Base-by-base conservation (phyloP, 116 monocot genomes). In the Zostera marina region DNA sequence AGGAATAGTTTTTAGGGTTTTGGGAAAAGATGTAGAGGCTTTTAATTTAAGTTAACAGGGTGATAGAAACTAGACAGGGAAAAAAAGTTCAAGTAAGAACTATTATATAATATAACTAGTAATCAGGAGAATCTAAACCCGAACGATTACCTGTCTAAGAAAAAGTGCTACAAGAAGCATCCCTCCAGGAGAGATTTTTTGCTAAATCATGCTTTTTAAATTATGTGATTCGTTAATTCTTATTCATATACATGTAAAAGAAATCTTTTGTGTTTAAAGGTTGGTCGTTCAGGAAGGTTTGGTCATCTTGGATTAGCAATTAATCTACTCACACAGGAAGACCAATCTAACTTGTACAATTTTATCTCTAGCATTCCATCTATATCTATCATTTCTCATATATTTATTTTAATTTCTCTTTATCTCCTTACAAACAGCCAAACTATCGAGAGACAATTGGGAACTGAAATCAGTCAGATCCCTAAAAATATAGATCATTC, bases 251-350 rank as follows among this genome's bases (percentile, higher is more conserved):
- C 20, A 51, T 51, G 9, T 51, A 51, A 51, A 51, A 13, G 7
- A 16, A 51, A 51, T 93, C 12, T 0, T 61, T 17, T 43, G 16
- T 39, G 14, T 4, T 52, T 52, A 11, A 52, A 94, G 88, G 88
- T 94, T 67, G 94, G 94, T 61, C 83, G 88, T 41, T 94, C 94
- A 20, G 94, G 88, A 53, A 70, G 94, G 64, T 94, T 72, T 67
- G 94, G 94, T 2, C 93, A 94, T 63, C 93, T 94, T 68, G 94
- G 88, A 62, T 67, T 94, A 59, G 88, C 94, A 19, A 77, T 94
- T 12, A 94, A 94, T 70, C 66, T 94, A 53, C 82, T 94, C 63
- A 94, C 94, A 4, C 85, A 77, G 42, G 94, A 94, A 56, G 94
- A 94, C 47, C 88, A 85, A n/a, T 85, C 88, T 58, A 84, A 85